Evolutionary conservation across 2,329 filamentous ascomycete genomes (phyloP).

Genomic region (Ceratocystis colombiana): DNA sequence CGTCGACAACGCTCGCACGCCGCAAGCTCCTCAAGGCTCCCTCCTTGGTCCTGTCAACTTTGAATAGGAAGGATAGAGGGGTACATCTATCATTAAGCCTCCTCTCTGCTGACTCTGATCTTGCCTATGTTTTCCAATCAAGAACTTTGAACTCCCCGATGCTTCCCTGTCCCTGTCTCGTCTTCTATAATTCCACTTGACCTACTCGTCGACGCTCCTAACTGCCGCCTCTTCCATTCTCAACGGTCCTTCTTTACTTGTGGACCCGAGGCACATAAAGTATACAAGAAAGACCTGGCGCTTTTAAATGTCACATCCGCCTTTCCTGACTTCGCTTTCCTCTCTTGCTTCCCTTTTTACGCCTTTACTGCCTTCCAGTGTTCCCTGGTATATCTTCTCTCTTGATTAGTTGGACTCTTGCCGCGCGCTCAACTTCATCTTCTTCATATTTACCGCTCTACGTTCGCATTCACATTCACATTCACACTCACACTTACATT

Average conservation of each 20-base stretch:
- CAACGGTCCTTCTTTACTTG: background rate
- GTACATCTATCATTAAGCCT: background rate
- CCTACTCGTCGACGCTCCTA: constrained; percentile 20
- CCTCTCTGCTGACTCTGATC: background rate
- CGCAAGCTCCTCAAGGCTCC: background rate
- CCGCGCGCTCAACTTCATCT: background rate
- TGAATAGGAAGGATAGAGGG: background rate
- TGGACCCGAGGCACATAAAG: background rate
- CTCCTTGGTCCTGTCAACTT: background rate
- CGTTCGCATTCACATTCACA: too few relatives aligned
- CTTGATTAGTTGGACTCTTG: background rate
- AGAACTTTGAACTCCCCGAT: background rate
- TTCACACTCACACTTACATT: too few relatives aligned
- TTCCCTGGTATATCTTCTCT: background rate
- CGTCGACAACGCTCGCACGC: background rate
- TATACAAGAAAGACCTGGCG: background rate
- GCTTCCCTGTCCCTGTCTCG: constrained; percentile 26
- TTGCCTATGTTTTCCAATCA: background rate
- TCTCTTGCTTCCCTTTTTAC: background rate
- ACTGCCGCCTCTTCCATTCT: constrained; percentile 11
- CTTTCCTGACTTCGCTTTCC: background rate
- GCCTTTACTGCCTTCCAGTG: background rate
- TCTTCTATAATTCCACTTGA: constrained; percentile 22
- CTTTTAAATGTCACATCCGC: constrained; percentile 2
- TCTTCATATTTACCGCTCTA: background rate